Evolutionary conservation across 202 grass and related monocot species (phyloP).

Genomic region (Dendrocalamus latiflorus): DNA sequence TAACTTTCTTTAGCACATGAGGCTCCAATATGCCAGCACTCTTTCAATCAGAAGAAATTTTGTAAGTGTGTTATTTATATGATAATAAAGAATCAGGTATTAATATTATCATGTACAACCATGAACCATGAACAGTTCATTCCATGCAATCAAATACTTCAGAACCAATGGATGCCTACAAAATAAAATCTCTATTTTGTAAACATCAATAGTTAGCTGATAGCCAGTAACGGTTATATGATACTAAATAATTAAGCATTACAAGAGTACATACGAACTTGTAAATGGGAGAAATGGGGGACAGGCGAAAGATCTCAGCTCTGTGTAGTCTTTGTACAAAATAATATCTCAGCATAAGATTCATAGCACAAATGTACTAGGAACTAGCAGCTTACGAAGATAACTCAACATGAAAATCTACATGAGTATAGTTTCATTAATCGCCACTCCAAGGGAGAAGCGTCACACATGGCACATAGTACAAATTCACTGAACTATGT

Average conservation of each 20-base stretch:
- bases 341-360: not conserved
- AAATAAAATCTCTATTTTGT: not conserved
- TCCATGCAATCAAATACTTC: not conserved
- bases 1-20: conserved; percentile 61
- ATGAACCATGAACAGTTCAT: not conserved
- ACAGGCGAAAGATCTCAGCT: not conserved
- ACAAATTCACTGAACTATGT: not conserved
- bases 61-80: not conserved
- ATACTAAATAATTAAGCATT: not conserved
- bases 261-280: not conserved
- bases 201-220: not conserved
- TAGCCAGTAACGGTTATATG: not conserved
- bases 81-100: not conserved
- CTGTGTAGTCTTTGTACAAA: not conserved
- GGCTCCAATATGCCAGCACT: conserved; percentile 63
- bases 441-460: not conserved
- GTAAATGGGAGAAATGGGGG: not conserved
- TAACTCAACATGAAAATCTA: not conserved
- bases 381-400: not conserved
- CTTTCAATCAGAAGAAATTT: conserved; percentile 33
- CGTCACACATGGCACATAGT: not conserved
- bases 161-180: not conserved
- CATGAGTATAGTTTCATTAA: not conserved
- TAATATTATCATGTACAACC: not conserved
- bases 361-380: not conserved